A percentile compares a stretch with the other conserved stretches of the same genome.
Evolutionary conservation across 176 grass and related monocot genomes (phyloP).

Genomic region (Thinopyrum elongatum): DNA sequence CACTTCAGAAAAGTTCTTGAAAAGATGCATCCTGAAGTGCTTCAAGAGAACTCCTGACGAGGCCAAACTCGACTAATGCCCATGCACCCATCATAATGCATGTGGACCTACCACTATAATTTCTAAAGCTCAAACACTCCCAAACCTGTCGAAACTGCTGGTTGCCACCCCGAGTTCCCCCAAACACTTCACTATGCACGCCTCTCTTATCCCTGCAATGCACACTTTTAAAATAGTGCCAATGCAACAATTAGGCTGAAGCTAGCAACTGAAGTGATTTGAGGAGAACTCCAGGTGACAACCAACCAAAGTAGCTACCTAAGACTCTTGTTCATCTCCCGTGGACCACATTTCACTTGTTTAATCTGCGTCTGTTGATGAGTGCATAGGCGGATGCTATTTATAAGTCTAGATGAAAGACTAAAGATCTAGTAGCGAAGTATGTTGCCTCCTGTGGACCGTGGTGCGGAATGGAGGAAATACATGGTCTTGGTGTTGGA

Average conservation of each 20-base stretch:
- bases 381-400: constrained; percentile 34
- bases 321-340: not conserved
- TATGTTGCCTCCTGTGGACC: no score
- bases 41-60: constrained; percentile 31
- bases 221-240: not conserved
- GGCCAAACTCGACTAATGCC: constrained; percentile 28
- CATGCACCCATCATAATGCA: not conserved
- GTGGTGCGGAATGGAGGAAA: not conserved
- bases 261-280: constrained; percentile 32
- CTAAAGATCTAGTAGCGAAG: not conserved
- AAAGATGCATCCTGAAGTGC: constrained; percentile 11
- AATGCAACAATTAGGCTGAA: not conserved
- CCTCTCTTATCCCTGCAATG: not conserved
- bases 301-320: constrained; percentile 24
- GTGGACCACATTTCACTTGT: constrained; percentile 15
- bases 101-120: not conserved
- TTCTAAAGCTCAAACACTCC: not conserved
- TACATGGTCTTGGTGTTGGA: not conserved
- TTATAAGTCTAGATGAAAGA: constrained; percentile 34
- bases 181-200: constrained; percentile 35
- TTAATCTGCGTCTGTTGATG: not conserved
- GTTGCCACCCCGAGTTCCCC: constrained; percentile 28
- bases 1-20: constrained; percentile 37
- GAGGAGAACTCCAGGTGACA: constrained; percentile 31
- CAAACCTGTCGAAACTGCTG: not conserved